These are phyloP conservation scores for Leccinum subgranulosum DNA, from an alignment of 768 basidiomycete genomes.

Conservation along the genomic window DNA sequence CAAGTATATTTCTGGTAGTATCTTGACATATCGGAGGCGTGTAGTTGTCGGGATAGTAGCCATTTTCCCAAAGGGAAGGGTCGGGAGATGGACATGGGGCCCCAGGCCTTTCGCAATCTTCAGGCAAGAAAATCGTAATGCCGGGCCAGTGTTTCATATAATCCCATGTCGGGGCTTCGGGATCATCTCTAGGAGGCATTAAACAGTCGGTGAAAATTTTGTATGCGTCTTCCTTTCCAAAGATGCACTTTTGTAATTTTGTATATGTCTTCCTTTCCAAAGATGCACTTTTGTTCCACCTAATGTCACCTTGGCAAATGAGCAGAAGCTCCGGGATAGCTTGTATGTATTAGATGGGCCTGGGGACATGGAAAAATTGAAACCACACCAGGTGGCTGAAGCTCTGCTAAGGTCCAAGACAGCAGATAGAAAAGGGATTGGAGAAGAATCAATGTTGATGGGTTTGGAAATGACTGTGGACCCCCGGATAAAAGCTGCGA, in stretches of 20 bases:
- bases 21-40: neutral
- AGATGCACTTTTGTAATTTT: too few species aligned
- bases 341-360: too few species aligned
- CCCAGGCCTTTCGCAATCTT: neutral
- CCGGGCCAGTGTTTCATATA: neutral
- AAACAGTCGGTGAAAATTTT: neutral
- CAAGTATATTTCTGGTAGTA: neutral
- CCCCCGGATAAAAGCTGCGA: neutral
- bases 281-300: neutral
- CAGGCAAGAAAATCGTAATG: neutral
- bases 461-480: neutral
- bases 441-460: neutral
- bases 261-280: too few species aligned
- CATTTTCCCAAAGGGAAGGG: neutral
- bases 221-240: neutral
- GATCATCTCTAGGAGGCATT: neutral
- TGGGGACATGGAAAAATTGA: neutral
- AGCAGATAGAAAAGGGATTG: neutral
- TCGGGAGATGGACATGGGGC: neutral
- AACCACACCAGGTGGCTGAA: neutral
- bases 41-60: neutral
- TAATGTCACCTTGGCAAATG: too few species aligned
- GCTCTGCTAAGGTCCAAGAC: neutral
- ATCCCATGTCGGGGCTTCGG: neutral
- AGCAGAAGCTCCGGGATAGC: too few species aligned